These are phyloP conservation scores for Pyrus betulifolia DNA, from an alignment of 306 rosid species.

Conservation along the genomic window DNA sequence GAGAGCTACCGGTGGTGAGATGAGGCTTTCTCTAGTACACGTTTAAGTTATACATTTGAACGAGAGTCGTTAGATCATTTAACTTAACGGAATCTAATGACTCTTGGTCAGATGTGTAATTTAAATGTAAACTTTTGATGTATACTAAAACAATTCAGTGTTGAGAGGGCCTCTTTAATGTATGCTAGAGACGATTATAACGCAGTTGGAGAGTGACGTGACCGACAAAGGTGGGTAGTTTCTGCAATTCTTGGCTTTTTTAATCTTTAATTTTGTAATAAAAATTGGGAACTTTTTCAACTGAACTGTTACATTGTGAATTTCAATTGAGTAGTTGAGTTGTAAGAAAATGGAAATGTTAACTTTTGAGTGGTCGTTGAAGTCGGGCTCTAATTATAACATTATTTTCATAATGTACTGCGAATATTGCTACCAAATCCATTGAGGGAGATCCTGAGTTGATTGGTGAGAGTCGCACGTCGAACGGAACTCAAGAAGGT, in stretches of 20 bases:
- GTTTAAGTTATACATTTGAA: no score
- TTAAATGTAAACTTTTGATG: no score
- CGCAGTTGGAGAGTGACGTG: constrained; percentile 12
- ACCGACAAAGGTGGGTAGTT: background rate
- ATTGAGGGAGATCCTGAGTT: constrained; percentile 30
- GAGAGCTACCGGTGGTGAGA: no score
- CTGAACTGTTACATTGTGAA: background rate
- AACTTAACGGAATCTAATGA: no score
- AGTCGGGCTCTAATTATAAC: background rate
- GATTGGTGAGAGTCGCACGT: constrained; percentile 33
- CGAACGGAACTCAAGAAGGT: constrained; percentile 36
- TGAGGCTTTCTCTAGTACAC: no score
- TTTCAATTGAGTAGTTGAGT: background rate
- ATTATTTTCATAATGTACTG: background rate
- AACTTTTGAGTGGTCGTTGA: background rate
- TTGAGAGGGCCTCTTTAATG: no score
- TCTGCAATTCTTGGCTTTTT: background rate
- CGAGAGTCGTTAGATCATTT: no score
- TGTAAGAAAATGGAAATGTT: background rate
- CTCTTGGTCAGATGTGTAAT: no score
- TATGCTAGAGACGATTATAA: no score
- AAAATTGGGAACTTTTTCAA: background rate
- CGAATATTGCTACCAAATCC: constrained; percentile 28
- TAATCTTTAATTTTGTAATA: no score
- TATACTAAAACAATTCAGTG: no score